Base-by-base conservation (phyloP, 306 rosid species). In the Pterocarpus santalinus region DNA sequence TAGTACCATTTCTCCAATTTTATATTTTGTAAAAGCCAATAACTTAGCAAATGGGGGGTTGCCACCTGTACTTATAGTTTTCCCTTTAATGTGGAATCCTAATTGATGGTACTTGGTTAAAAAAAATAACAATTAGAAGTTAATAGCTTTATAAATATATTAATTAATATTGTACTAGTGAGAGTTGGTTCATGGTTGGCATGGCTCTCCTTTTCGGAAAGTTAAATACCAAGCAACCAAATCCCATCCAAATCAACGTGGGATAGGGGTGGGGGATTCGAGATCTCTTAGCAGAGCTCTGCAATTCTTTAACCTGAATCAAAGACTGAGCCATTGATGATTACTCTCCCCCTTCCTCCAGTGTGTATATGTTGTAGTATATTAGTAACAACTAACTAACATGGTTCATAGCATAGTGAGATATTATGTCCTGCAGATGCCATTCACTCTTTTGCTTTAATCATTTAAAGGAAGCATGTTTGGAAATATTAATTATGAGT, bases 141-240 rank as follows among this genome's bases (percentile, higher is more conserved):
- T 55, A 55, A 16, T 55, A 55, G 10, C 53, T 47, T 47, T 47
- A 47, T 47, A 47, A 47, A 47, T 47, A 9, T n/a, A n/a, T n/a
- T 47, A 47, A 5, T n/a, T 55, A 16, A 5, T 55, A 55, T 15
- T 55, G 28, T 16, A 16, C 30, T 55, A 55, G 22, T 15, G 58
- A 55, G 61, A 55, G 61, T n/a, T 55, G 32, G 61, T 55, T 55
- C 61, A 55, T 55, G 61, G 61, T 55, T 55, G 61, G 61, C 61
- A 16, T n/a, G 61, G 61, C 61, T 55, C 61, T 55, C 0, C 61
- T 55, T 55, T 55, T 55, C 32, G 61, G 61, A 55, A 55, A 55
- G 28, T 55, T 16, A n/a, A 15, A 55, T 15, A 55, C 9, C 32
- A 55, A 55, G 61, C 61, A 55, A 55, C 30, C 61, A 55, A 55